Conservation (phyloP, 345 rosid species). For the Zanthoxylum bungeanum region DNA sequence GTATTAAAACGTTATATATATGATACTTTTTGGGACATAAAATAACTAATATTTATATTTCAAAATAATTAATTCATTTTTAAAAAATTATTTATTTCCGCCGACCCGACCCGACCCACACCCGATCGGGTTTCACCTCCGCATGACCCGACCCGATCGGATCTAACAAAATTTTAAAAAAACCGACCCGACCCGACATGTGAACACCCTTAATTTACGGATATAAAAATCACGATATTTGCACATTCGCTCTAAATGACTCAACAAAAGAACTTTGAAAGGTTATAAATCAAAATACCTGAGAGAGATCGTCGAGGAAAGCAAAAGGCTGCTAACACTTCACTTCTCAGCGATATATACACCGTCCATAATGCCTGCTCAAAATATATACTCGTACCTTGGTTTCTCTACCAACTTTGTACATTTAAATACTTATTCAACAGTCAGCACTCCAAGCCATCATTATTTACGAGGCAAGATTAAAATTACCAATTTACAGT, state of each 20-base stretch:
- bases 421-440: conserved; percentile 44
- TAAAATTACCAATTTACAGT: conserved; percentile 26
- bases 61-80: too few relatives aligned
- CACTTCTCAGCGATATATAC: conserved; percentile 29
- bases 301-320: conserved; percentile 18
- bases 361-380: conserved; percentile 36
- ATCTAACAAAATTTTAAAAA: too few relatives aligned
- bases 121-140: too few relatives aligned
- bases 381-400: conserved; percentile 19
- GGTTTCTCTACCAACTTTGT: conserved; percentile 45
- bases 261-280: not conserved
- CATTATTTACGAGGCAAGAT: conserved; percentile 13
- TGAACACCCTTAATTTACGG: too few relatives aligned
- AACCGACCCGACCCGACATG: too few relatives aligned
- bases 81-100: too few relatives aligned
- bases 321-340: conserved; percentile 15
- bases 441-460: conserved; percentile 47
- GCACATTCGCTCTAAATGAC: conserved; percentile 15
- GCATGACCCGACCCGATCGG: too few relatives aligned
- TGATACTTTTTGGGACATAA: too few relatives aligned
- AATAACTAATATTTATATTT: too few relatives aligned
- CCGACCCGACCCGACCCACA: too few relatives aligned
- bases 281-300: conserved; percentile 4
- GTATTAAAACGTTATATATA: too few relatives aligned
- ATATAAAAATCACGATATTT: conserved; percentile 17